These are phyloP conservation scores for Corchorus capsularis DNA, from an alignment of 345 rosid genomes.

Conservation along the genomic window DNA sequence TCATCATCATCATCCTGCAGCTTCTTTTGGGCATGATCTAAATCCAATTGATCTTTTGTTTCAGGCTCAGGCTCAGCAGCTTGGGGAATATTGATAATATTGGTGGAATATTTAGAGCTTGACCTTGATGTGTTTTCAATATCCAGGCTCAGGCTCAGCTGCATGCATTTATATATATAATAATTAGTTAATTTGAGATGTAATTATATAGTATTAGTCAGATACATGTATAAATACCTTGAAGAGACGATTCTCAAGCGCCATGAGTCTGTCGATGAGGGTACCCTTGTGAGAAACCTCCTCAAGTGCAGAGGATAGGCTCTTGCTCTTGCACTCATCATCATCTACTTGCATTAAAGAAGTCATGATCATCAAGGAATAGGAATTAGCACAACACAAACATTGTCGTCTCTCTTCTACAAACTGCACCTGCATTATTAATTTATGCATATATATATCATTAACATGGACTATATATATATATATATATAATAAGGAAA, in stretches of 20 bases:
- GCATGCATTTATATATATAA: neutral
- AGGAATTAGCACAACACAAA: neutral
- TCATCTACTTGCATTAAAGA: slow-evolving; percentile 6
- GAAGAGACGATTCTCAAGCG: slow-evolving; percentile 37
- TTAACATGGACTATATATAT: too few relatives aligned
- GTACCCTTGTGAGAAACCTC: slow-evolving; percentile 44
- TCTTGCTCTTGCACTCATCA: slow-evolving; percentile 16
- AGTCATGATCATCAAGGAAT: too few relatives aligned
- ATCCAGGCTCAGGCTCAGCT: neutral
- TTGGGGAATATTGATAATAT: neutral
- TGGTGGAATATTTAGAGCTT: neutral
- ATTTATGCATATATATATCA: too few relatives aligned
- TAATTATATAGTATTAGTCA: too few relatives aligned
- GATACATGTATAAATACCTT: too few relatives aligned
- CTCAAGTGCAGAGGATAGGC: slow-evolving; percentile 36
- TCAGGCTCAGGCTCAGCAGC: too few relatives aligned
- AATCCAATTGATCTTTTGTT: too few relatives aligned
- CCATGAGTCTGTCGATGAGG: slow-evolving; percentile 30
- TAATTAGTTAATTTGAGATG: too few relatives aligned
- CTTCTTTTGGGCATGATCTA: too few relatives aligned
- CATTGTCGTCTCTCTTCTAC: slow-evolving; percentile 36
- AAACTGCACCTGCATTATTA: slow-evolving; percentile 26
- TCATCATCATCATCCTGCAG: too few relatives aligned
- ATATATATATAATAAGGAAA: neutral
- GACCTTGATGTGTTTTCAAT: neutral